Evolutionary conservation across 2,329 filamentous ascomycete genomes (phyloP), one percentile per base, ranked within the genome.

Genomic region (Fusarium hainanense): DNA sequence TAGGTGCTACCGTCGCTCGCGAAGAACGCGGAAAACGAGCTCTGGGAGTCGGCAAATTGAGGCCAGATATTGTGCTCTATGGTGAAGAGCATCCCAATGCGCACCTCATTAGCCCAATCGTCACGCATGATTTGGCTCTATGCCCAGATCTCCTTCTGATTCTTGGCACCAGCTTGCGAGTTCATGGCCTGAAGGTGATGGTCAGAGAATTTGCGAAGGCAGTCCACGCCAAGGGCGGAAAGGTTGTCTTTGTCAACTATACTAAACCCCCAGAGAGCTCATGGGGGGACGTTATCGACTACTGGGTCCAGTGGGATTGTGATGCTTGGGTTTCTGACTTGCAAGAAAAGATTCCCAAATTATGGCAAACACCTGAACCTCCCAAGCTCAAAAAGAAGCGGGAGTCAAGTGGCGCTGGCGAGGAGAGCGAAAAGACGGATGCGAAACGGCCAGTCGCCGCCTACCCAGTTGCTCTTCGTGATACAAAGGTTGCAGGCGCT

Each of bases 241-340:
- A 87, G 57, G 90, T 93, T 0, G 83, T 93, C 7, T 92, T 92
- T 79, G 88, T 93, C 67, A 93, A 93, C 77, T 87, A 90, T 23
- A 92, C 90, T 3, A 91, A 91, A 72, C 90, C 90, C 0, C 84
- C 90, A 0, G 90, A 92, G 74, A 93, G 90, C 74, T 86, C 85
- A 2, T 93, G 91, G 91, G 88, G 89, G 2, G 90, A 92, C 56
- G 81, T 92, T 0, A 90, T 93, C 55, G 91, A 93, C 78, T 92
- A 90, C 66, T 92, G 90, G 87, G 85, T 93, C 2, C 85, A 91
- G 67, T 92, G 90, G 90, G 90, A 93, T 73, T 93, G 90, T 63
- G 91, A 93, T 70, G 87, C 87, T 6, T 93, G 90, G 90, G 90
- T 93, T 1, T 78, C 84, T 12, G 89, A 92, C 73, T 76, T 93